Base-by-base conservation (phyloP, 257 asterid genomes). In the Solanum bulbocastanum region DNA sequence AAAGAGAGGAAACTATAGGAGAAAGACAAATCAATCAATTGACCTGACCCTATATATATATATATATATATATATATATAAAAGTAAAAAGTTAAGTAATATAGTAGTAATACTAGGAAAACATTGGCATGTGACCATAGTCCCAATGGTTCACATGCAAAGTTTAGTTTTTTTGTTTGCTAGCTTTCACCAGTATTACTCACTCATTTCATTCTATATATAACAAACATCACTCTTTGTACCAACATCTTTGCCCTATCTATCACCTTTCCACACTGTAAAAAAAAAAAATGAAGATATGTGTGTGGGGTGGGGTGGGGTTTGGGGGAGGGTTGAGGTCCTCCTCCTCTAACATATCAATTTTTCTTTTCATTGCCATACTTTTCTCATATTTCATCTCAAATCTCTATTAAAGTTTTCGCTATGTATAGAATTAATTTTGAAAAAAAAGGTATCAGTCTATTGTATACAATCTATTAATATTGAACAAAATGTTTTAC, bases 61-160 rank as follows among this genome's bases (percentile, higher is more conserved):
- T 30, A 39, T 8, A 39, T 8, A 39, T 39, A 39, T 39, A 39
- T 30, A 30, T 30, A 30, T 30, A 30, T 30, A 30, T 30, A 30
- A 30, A 15, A 49, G 22, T 15, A 15, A 49, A 15, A 49, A 49
- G 60, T 49, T 15, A 49, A 15, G 23, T 49, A 49, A 16, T 49
- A 49, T 16, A 49, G 5, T 49, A 35, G 30, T 12, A 36, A 20
- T 35, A 73, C 46, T 35, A 73, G 13, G 46, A 73, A 73, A 73
- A 73, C 81, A 73, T 73, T 73, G 44, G 30, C 81, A 73, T 73
- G 79, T 39, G 79, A 60, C 40, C 86, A 39, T 75, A 88, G 69
- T 85, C 90, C 76, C 85, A 87, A 68, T 83, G 10, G 84, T 89
- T 95, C 98, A 95, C 98, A 92, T 93, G 98, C 92, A 68, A 39